Evolutionary conservation across 441 rosid species (phyloP), one percentile per base, ranked within the genome.

Genomic region (Mallotus japonicus): DNA sequence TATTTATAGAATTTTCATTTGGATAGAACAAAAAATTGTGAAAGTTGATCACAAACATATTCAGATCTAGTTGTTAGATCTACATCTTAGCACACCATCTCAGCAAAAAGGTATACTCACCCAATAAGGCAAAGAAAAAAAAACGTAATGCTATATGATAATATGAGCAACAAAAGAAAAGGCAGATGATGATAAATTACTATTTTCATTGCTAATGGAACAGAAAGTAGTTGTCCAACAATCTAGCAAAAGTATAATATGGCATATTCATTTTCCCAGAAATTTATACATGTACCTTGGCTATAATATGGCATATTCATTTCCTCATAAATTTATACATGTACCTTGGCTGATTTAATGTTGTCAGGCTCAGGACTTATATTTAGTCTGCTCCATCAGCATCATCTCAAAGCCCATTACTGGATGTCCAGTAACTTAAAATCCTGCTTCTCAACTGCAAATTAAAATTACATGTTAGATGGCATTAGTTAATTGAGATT

Each of bases 401-500:
- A 53, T 46, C 13, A 49, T 71, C 69, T 22, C 46, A 46, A 46
- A 71, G 28, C 54, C 74, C 68, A 69, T 74, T 60, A 59, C 58
- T 65, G 71, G 74, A 70, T 55, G 71, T 74, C 77, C 72, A 67
- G 40, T 78, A 81, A 44, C 77, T 50, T 61, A 61, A 53, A 57
- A 74, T 63, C 46, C 75, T 80, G 19, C 83, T 65, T 72, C 78
- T 83, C 57, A 82, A 42, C 86, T 86, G 89, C 79, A 24, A 24
- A 24, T 24, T 24, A 74, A 71, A 78, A 59, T 78, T 61, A 57
- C 22, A 75, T 28, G 32, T 46, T 4, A 59, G 4, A 58, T 53
- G 59, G 34, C 63, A 16, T 4, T n/a, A 47, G 53, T 28, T 28
- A 28, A 28, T 28, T 28, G 32, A 28, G 32, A 28, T 65, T 70